phyloP scores from a whole-genome alignment of 108 stramenopile genomes.

The Mediolabrus comicus region DNA sequence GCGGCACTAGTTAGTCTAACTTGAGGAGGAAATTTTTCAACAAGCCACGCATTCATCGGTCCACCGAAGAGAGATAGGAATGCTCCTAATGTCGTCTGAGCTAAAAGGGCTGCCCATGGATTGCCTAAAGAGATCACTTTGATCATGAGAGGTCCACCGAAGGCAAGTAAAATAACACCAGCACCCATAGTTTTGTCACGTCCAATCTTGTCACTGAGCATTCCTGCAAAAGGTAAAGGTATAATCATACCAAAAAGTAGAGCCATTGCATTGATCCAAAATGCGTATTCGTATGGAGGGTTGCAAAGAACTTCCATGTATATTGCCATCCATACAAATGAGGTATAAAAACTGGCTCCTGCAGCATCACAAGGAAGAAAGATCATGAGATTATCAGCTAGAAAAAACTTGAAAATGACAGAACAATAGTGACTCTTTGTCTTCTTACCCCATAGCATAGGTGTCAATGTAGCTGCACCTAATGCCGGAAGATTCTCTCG shows the following conservation, averaged over 20 bases:
- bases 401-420: too few species aligned
- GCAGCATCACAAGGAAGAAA: too few species aligned
- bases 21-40: conserved; percentile 64
- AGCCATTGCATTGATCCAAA: conserved; percentile 59
- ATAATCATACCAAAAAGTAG: conserved; percentile 54
- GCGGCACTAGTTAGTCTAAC: conserved; percentile 57
- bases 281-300: conserved; percentile 56
- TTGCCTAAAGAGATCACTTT: conserved; percentile 50
- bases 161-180: conserved; percentile 36
- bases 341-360: conserved; percentile 63
- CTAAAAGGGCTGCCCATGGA: conserved; percentile 37
- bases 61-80: conserved; percentile 59
- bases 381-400: too few species aligned
- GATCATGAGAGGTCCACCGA: conserved; percentile 47
- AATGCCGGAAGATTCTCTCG: conserved; percentile 56
- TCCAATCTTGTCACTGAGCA: conserved; percentile 55
- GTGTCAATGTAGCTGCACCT: conserved; percentile 50
- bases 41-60: conserved; percentile 67
- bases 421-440: too few species aligned
- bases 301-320: conserved; percentile 62
- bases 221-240: conserved; percentile 58
- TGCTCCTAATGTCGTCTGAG: conserved; percentile 56
- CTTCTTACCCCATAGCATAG: conserved; percentile 72
- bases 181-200: conserved; percentile 49
- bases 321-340: conserved; percentile 71